Evolutionary conservation across 257 asterid genomes (phyloP).

Genomic region (Primulina huaijiensis): DNA sequence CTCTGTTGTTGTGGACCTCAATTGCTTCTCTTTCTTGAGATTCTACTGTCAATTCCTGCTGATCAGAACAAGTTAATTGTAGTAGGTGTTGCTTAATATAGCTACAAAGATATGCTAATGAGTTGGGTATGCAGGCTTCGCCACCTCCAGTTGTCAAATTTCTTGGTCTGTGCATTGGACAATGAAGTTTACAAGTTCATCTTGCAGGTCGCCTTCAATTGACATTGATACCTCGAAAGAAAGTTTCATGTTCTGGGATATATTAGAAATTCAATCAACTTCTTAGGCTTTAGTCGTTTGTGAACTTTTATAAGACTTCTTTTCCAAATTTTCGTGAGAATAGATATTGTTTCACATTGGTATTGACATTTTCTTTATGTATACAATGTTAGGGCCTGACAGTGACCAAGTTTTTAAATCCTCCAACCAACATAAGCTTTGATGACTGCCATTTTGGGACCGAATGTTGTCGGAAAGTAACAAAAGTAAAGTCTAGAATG

Average conservation of each 20-base stretch:
- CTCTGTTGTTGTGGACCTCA: constrained; percentile 61
- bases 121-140: constrained; percentile 89
- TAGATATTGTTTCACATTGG: no score
- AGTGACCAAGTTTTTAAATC: constrained; percentile 53
- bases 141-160: constrained; percentile 56
- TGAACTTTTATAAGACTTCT: not conserved
- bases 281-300: not conserved
- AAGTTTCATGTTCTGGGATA: not conserved
- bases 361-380: constrained; percentile 7
- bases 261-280: not conserved
- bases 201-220: constrained; percentile 59
- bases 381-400: constrained; percentile 72
- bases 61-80: constrained; percentile 64
- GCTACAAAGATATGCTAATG: constrained; percentile 92
- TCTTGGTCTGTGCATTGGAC: constrained; percentile 80
- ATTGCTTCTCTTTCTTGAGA: constrained; percentile 55
- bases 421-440: constrained; percentile 74
- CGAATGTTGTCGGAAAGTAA: constrained; percentile 85
- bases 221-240: not conserved
- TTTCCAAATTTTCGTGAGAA: no score
- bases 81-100: constrained; percentile 83
- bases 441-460: constrained; percentile 94
- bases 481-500: constrained; percentile 83
- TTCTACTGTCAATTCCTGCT: constrained; percentile 53
- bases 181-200: constrained; percentile 62